Evolutionary conservation across 1,139 yeast species (phyloP), one percentile per base, ranked within the genome.

Genomic region (Zygosaccharomyces sapae): DNA sequence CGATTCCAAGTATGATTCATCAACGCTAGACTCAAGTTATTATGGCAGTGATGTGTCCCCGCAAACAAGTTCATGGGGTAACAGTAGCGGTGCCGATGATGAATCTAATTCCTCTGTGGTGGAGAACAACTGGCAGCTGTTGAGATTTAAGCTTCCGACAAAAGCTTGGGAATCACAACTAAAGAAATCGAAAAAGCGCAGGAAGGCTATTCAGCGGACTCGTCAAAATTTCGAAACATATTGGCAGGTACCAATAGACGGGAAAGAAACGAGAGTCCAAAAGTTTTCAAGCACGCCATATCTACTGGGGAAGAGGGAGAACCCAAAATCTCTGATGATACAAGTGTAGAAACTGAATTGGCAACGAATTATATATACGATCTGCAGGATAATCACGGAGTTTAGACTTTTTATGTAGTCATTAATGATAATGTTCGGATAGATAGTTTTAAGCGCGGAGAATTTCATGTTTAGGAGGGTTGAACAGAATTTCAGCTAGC

Each of bases 321-420:
- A n/a, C 6, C 8, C 4, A 16, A 6, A n/a, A 7, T 9, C 19
- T 9, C 12, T 6, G 52, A 47, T 27, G 41, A 47, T 25, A 53
- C 48, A 18, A 54, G 56, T 27, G 44, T 48, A 16, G 58, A 54
- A 33, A 55, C 58, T 1, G 44, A 52, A 36, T 46, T 55, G 36
- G 55, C 56, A 3, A 54, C 55, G 29, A 55, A 55, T 38, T 50
- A 50, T 43, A 53, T 55, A 20, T 55, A 50, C 24, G 51, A 53
- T 31, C 50, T 53, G 34, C 46, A 48, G 34, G 41, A 47, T 19
- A 36, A 25, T 9, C 39, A 41, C 10, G 24, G 43, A 31, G 33
- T 34, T 27, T 37, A 25, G 10, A 12, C 10, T 7, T 38, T 38
- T n/a, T 38, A 16, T 24, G n/a, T 38, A 16, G 12, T n/a, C n/a